phyloP scores from a whole-genome alignment of 176 grass and related monocot species.

The Aegilops bicornis region DNA sequence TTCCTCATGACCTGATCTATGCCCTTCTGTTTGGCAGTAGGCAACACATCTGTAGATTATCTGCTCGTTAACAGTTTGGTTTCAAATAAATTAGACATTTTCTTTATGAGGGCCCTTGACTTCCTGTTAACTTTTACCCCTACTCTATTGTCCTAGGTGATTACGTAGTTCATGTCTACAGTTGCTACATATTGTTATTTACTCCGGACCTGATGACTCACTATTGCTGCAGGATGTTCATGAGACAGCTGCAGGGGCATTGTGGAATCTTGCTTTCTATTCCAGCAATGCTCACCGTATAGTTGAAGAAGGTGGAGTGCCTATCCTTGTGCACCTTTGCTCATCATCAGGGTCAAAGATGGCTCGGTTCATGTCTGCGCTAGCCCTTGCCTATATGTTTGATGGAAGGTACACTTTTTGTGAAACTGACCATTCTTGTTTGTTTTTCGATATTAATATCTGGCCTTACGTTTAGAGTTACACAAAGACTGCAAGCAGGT shows the following conservation, averaged over 20 bases:
- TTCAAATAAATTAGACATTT: conserved; percentile 6
- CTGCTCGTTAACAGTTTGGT: not conserved
- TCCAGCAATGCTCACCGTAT: conserved; percentile 85
- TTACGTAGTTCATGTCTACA: not conserved
- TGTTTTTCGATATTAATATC: not conserved
- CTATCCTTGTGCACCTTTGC: conserved; percentile 87
- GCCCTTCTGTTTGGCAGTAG: not conserved
- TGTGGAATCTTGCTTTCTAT: conserved; percentile 99
- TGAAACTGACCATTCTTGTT: not conserved
- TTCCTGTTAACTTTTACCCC: conserved; percentile 3
- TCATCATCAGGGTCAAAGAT: conserved; percentile 92
- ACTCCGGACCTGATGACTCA: conserved; percentile 2
- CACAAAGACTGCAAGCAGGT: not conserved
- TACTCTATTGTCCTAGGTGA: conserved; percentile 3
- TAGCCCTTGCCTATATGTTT: conserved; percentile 99
- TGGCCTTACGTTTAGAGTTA: conserved; percentile 7
- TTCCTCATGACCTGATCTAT: conserved; percentile 14
- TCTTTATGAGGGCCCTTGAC: not conserved
- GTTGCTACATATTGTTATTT: conserved; percentile 11
- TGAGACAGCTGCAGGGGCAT: conserved; percentile 98
- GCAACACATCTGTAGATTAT: not conserved
- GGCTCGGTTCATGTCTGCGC: conserved; percentile 98
- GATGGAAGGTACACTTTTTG: conserved; percentile 79
- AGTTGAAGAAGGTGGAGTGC: conserved; percentile 97
- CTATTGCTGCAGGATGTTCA: conserved; percentile 86